Percentiles rank a stretch among this genome's conserved stretches.
These are phyloP conservation scores for Alternaria conjuncta DNA, from an alignment of 2,329 filamentous ascomycete genomes.

Conservation along the genomic window DNA sequence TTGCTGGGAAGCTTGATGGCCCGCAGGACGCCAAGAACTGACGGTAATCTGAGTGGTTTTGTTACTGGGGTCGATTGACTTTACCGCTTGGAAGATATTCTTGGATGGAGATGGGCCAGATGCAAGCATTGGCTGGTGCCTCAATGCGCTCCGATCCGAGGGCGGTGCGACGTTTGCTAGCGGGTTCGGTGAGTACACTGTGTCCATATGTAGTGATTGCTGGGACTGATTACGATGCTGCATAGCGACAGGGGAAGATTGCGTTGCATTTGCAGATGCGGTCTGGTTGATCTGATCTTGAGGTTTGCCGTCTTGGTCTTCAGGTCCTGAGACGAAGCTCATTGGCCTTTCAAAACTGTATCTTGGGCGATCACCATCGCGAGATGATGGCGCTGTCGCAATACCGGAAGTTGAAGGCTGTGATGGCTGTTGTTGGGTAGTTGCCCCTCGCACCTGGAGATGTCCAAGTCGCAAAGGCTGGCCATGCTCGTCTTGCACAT, in stretches of 20 bases:
- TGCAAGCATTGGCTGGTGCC: conserved; percentile 2
- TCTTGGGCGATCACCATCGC: conserved; percentile 29
- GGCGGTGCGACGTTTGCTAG: conserved; percentile 10
- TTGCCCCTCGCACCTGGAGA: conserved; percentile 4
- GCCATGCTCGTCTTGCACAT: conserved; percentile 36
- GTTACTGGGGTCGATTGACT: neutral
- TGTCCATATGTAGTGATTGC: conserved; percentile 2
- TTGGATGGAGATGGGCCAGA: conserved; percentile 7
- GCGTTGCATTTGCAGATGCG: conserved; percentile 7
- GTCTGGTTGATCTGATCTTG: conserved; percentile 46
- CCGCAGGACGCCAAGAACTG: conserved; percentile 16
- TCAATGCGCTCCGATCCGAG: neutral
- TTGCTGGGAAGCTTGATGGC: conserved; percentile 11
- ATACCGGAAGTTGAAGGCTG: conserved; percentile 5
- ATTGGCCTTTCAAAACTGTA: conserved; percentile 45
- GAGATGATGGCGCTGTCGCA: conserved; percentile 9
- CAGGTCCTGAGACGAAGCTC: conserved; percentile 46
- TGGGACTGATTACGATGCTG: conserved; percentile 17
- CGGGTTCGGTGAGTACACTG: conserved; percentile 16
- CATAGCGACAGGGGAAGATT: conserved; percentile 7
- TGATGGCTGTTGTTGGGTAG: conserved; percentile 11
- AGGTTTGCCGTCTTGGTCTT: conserved; percentile 42
- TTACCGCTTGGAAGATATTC: conserved; percentile 1
- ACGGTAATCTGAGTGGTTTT: conserved; percentile 9
- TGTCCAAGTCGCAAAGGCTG: conserved; percentile 35